These are phyloP conservation scores for Oenanthe javanica DNA, from an alignment of 140 eudicot species.

Conservation along the genomic window DNA sequence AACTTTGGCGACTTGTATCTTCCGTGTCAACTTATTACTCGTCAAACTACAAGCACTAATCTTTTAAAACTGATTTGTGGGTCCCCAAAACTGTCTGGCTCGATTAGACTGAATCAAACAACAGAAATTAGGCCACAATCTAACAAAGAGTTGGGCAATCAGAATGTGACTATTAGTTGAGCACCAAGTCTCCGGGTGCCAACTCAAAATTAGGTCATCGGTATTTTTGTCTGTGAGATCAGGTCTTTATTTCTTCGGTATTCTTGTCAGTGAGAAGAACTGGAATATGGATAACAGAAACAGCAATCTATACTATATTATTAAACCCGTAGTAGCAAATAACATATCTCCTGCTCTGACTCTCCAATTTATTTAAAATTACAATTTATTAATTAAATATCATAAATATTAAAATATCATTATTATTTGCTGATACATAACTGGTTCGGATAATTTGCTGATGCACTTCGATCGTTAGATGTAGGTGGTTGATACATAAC, in stretches of 20 bases:
- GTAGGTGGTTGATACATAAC: too few relatives aligned
- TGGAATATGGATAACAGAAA: background rate
- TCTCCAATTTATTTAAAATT: too few relatives aligned
- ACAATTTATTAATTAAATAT: too few relatives aligned
- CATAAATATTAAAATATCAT: too few relatives aligned
- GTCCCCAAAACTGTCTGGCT: background rate
- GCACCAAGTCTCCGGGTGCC: background rate
- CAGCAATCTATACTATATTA: background rate
- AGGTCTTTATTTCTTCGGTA: background rate
- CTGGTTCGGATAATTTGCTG: too few relatives aligned
- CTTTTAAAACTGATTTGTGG: background rate
- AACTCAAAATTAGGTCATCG: background rate
- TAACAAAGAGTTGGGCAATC: background rate
- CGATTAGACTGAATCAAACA: background rate
- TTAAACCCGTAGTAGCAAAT: too few relatives aligned
- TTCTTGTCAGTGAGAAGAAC: background rate
- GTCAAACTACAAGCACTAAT: background rate
- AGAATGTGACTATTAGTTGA: background rate
- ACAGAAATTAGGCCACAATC: background rate
- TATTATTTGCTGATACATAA: too few relatives aligned
- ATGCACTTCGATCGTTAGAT: too few relatives aligned
- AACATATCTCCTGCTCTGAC: too few relatives aligned
- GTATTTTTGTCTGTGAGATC: background rate
- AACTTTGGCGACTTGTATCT: background rate
- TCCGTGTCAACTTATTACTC: constrained; percentile 1